Conservation (phyloP, 176 grass and related monocot genomes). For the Triticum urartu region DNA sequence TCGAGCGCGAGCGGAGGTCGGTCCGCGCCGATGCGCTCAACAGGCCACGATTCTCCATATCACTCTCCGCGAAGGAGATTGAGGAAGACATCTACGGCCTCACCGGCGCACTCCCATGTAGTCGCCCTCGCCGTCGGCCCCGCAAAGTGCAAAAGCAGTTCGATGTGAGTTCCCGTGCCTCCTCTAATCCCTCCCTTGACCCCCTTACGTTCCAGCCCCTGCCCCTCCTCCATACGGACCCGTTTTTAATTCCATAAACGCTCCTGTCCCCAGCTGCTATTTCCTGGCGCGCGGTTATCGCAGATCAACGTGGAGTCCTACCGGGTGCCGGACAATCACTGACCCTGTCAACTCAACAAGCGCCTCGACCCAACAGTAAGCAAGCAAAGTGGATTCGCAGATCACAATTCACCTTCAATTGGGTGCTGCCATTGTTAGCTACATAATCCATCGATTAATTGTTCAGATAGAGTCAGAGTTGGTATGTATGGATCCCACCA, state of each 20-base stretch:
- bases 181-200: not conserved
- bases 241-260: conserved; percentile 26
- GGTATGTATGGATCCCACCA: not conserved
- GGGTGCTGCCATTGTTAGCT: not conserved
- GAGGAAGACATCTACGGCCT: conserved; percentile 90
- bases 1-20: conserved; percentile 26
- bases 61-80: conserved; percentile 72
- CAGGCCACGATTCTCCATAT: conserved; percentile 62
- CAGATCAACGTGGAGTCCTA: conserved; percentile 74
- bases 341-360: not conserved
- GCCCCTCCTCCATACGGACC: not conserved
- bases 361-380: not conserved
- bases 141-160: conserved; percentile 73
- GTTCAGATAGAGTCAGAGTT: conserved; percentile 16
- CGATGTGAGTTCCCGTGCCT: conserved; percentile 53
- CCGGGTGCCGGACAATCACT: conserved; percentile 63
- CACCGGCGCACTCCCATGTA: conserved; percentile 61
- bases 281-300: conserved; percentile 68
- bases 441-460: conserved; percentile 9
- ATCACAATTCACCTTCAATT: not conserved
- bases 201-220: not conserved
- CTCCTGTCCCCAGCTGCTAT: conserved; percentile 34
- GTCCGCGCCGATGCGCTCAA: conserved; percentile 27
- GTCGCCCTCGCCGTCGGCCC: conserved; percentile 62
- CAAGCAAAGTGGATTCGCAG: conserved; percentile 3